Conservation (phyloP, 345 rosid species). For the Mangifera indica region DNA sequence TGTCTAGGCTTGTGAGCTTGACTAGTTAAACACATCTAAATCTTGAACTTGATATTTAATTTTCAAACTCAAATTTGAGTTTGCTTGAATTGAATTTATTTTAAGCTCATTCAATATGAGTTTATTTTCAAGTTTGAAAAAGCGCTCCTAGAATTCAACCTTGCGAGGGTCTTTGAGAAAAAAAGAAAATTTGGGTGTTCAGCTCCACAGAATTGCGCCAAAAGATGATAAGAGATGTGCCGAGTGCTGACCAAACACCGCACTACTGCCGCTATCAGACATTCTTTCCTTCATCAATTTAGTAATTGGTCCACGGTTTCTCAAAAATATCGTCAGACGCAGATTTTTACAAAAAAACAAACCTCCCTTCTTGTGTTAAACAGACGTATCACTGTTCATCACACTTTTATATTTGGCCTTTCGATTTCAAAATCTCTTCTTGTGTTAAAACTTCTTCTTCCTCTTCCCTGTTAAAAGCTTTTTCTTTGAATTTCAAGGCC, state of each 20-base stretch:
- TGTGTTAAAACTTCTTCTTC: too few relatives aligned
- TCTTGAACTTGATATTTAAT: too few relatives aligned
- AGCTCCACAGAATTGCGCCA: conserved; percentile 38
- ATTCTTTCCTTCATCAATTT: conserved; percentile 20
- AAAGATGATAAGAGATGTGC: conserved; percentile 25
- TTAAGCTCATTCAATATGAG: too few relatives aligned
- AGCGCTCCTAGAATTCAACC: too few relatives aligned
- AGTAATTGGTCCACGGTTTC: background rate
- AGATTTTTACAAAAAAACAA: conserved; percentile 4
- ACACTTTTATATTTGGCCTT: background rate
- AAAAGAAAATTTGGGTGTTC: conserved; percentile 15
- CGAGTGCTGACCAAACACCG: too few relatives aligned
- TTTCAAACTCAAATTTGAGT: too few relatives aligned
- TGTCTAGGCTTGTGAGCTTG: too few relatives aligned
- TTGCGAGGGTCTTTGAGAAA: too few relatives aligned
- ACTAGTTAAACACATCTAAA: too few relatives aligned
- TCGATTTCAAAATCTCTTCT: conserved; percentile 10
- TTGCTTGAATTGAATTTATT: too few relatives aligned
- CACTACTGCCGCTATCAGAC: conserved; percentile 21
- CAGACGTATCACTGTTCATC: conserved; percentile 22
- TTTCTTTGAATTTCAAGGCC: background rate
- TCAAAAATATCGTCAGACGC: background rate
- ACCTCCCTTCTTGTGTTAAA: conserved; percentile 15
- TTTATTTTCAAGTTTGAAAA: too few relatives aligned
- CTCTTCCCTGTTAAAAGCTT: too few relatives aligned